A percentile compares a stretch with the other conserved stretches of the same genome.
Evolutionary conservation across 2,329 filamentous ascomycete species (phyloP).

Genomic region (Arthrobotrys megalospora): DNA sequence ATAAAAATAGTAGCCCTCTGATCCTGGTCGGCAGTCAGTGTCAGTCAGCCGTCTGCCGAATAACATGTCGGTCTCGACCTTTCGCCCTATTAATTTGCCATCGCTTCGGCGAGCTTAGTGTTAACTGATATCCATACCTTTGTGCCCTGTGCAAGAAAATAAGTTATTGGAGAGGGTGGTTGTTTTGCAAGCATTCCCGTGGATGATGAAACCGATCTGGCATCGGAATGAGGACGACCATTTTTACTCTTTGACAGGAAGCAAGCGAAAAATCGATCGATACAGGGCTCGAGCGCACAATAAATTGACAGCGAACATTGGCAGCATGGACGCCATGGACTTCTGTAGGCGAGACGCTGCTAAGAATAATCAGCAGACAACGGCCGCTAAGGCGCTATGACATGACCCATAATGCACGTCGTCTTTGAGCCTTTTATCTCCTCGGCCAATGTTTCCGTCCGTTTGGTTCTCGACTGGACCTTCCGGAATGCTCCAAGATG

Average conservation of each 20-base stretch:
- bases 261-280: slow-evolving; percentile 47
- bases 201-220: slow-evolving; percentile 57
- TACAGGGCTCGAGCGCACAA: slow-evolving; percentile 47
- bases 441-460: slow-evolving; percentile 50
- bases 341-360: slow-evolving; percentile 38
- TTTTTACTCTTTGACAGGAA: slow-evolving; percentile 47
- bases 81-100: slow-evolving; percentile 50
- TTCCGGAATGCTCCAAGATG: slow-evolving; percentile 43
- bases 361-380: slow-evolving; percentile 54
- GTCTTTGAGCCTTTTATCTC: slow-evolving; percentile 29
- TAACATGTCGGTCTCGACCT: slow-evolving; percentile 42
- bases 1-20: slow-evolving; percentile 58
- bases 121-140: slow-evolving; percentile 24
- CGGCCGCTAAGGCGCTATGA: slow-evolving; percentile 56
- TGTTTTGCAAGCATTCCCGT: slow-evolving; percentile 48
- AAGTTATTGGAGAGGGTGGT: slow-evolving; percentile 29
- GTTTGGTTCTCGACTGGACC: slow-evolving; percentile 57
- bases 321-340: slow-evolving; percentile 25
- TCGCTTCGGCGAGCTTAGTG: slow-evolving; percentile 43
- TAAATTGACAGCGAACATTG: slow-evolving; percentile 17
- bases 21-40: slow-evolving; percentile 37
- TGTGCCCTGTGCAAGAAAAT: neutral
- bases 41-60: slow-evolving; percentile 56
- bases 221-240: slow-evolving; percentile 55
- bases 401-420: slow-evolving; percentile 30